Evolutionary conservation across 2,329 filamentous ascomycete genomes (phyloP).

Genomic region (Scedosporium boydii): DNA sequence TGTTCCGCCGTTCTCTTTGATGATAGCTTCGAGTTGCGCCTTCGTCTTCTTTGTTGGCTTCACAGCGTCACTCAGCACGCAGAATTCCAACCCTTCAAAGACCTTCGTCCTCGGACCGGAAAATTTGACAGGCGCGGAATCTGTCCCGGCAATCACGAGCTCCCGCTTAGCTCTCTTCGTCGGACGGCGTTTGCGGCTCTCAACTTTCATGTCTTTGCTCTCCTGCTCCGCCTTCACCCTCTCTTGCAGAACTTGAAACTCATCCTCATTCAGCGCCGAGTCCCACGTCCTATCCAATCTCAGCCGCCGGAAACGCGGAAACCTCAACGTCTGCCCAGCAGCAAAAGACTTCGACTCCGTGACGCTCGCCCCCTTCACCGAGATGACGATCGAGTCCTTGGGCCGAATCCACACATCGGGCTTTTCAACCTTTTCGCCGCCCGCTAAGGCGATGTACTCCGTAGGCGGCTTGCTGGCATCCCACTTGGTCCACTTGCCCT

Average conservation of each 20-base stretch:
- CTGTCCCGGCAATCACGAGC: conserved; percentile 62
- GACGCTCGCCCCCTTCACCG: conserved; percentile 79
- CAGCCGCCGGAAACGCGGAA: conserved; percentile 78
- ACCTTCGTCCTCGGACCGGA: conserved; percentile 50
- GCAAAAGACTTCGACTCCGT: conserved; percentile 69
- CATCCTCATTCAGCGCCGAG: conserved; percentile 64
- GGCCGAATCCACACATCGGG: conserved; percentile 94
- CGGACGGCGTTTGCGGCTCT: conserved; percentile 48
- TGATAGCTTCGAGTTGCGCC: conserved; percentile 64
- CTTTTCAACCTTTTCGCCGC: conserved; percentile 63
- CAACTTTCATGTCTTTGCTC: conserved; percentile 64
- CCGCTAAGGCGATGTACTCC: conserved; percentile 71
- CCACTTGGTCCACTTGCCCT: conserved; percentile 89
- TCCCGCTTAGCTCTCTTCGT: conserved; percentile 60
- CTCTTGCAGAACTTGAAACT: conserved; percentile 63
- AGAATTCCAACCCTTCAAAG: conserved; percentile 72
- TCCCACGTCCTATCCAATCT: conserved; percentile 80
- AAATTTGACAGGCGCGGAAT: conserved; percentile 32
- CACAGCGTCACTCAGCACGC: conserved; percentile 67
- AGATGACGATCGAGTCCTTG: conserved; percentile 75
- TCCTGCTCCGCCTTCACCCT: conserved; percentile 61
- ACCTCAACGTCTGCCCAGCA: conserved; percentile 68
- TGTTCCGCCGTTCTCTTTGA: conserved; percentile 75
- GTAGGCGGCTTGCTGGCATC: conserved; percentile 66
- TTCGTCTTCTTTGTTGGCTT: conserved; percentile 67